Evolutionary conservation across 768 basidiomycete genomes (phyloP).

Genomic region (Pleurotus platypus): DNA sequence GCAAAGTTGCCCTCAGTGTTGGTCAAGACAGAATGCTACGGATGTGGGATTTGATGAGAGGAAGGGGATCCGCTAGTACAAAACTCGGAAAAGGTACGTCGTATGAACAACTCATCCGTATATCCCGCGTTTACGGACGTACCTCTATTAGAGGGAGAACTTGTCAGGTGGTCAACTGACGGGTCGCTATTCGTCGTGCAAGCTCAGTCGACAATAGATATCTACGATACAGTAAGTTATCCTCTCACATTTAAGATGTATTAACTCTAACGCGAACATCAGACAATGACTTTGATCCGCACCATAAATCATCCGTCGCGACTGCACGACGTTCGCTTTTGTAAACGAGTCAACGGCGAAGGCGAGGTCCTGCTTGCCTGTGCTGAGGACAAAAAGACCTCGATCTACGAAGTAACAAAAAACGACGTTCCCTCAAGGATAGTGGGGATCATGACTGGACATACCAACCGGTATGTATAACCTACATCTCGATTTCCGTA

Average conservation of each 20-base stretch:
- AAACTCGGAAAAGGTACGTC: conserved; percentile 82
- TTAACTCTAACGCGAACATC: background rate
- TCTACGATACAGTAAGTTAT: conserved; percentile 71
- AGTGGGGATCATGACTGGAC: conserved; percentile 75
- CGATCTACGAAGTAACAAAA: conserved; percentile 64
- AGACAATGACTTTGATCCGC: conserved; percentile 80
- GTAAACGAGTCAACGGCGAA: conserved; percentile 47
- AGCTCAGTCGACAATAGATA: conserved; percentile 66
- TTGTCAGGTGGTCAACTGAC: conserved; percentile 82
- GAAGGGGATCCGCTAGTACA: conserved; percentile 83
- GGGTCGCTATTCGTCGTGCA: conserved; percentile 83
- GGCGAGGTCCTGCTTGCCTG: conserved; percentile 77
- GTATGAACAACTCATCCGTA: background rate
- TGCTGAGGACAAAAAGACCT: conserved; percentile 87
- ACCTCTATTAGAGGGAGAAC: conserved; percentile 69
- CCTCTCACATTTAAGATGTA: background rate
- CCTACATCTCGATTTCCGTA: background rate
- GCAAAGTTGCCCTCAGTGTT: conserved; percentile 87
- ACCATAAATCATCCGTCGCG: conserved; percentile 76
- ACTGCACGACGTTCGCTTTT: conserved; percentile 82
- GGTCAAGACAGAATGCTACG: conserved; percentile 86
- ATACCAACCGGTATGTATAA: conserved; percentile 73
- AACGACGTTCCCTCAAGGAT: conserved; percentile 49
- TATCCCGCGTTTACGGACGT: background rate
- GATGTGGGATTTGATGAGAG: conserved; percentile 99